These are phyloP conservation scores for Salix viminalis DNA, from an alignment of 345 rosid genomes.

Conservation along the genomic window DNA sequence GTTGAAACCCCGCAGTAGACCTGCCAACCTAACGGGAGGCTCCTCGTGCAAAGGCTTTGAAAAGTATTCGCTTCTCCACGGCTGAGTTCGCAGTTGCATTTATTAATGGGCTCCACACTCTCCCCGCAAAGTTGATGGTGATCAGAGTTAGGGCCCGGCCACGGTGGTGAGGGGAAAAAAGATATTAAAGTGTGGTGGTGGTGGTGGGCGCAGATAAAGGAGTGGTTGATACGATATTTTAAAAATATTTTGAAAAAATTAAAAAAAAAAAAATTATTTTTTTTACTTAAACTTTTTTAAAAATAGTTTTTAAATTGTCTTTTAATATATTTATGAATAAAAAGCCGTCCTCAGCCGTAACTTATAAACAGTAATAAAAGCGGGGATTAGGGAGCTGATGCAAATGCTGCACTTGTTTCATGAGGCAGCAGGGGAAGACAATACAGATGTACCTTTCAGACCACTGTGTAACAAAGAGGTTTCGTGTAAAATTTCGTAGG, in stretches of 20 bases:
- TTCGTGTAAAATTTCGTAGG: neutral
- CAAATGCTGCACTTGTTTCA: slow-evolving; percentile 13
- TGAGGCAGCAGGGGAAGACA: neutral
- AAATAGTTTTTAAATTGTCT: too few relatives aligned
- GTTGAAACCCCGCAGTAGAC: slow-evolving; percentile 4
- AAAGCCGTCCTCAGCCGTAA: too few relatives aligned
- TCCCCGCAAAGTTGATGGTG: neutral
- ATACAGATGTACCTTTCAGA: too few relatives aligned
- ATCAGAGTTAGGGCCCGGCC: neutral
- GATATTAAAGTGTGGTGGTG: neutral
- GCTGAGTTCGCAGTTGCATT: slow-evolving; percentile 18
- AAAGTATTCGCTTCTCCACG: slow-evolving; percentile 4
- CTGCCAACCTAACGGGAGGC: slow-evolving; percentile 1
- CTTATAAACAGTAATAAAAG: too few relatives aligned
- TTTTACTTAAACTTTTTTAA: too few relatives aligned
- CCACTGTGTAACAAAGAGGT: neutral
- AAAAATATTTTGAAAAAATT: neutral
- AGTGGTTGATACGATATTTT: too few relatives aligned
- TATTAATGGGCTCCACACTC: slow-evolving; percentile 3
- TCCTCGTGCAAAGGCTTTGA: slow-evolving; percentile 18
- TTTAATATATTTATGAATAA: too few relatives aligned
- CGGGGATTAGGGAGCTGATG: slow-evolving; percentile 18
- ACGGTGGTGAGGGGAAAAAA: neutral
- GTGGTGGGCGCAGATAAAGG: neutral
- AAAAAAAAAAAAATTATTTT: too few relatives aligned